These are phyloP conservation scores for Dentipellis sp. DNA, from an alignment of 768 basidiomycete species.

Conservation along the genomic window DNA sequence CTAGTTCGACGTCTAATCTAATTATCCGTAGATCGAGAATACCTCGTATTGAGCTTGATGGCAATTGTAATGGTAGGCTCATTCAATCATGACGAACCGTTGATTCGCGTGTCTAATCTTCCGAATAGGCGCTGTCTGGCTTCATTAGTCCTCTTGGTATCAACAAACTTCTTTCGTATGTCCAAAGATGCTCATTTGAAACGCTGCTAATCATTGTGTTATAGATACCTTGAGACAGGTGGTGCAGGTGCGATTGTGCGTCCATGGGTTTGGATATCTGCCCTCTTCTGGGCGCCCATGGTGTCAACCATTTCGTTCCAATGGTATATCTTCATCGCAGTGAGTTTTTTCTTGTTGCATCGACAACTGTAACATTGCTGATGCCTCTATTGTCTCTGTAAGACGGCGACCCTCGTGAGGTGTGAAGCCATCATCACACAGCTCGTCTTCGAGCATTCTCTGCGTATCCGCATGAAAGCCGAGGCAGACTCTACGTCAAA, in stretches of 20 bases:
- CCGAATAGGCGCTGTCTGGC: constrained; percentile 12
- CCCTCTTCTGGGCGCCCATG: constrained; percentile 40
- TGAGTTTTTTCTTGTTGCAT: constrained; percentile 6
- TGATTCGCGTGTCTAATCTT: neutral
- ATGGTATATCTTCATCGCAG: constrained; percentile 37
- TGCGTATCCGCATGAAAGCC: constrained; percentile 43
- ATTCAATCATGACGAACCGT: neutral
- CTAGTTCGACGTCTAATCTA: neutral
- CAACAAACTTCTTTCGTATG: constrained; percentile 12
- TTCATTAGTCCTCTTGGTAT: constrained; percentile 23
- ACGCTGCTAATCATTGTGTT: neutral
- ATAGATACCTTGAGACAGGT: constrained; percentile 47
- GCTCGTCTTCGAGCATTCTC: constrained; percentile 46
- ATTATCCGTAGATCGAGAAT: constrained; percentile 7
- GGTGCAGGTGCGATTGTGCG: constrained; percentile 38
- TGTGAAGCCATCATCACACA: constrained; percentile 40
- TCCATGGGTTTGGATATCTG: constrained; percentile 63
- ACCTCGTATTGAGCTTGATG: constrained; percentile 3
- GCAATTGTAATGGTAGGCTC: neutral
- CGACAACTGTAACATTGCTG: neutral
- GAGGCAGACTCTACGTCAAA: constrained; percentile 18
- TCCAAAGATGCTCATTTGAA: neutral
- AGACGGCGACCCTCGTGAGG: constrained; percentile 30
- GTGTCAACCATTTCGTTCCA: constrained; percentile 37
- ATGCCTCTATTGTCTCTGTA: too few relatives aligned